Conservation (phyloP, 2,329 filamentous ascomycete genomes). For the Fusarium hostae region DNA sequence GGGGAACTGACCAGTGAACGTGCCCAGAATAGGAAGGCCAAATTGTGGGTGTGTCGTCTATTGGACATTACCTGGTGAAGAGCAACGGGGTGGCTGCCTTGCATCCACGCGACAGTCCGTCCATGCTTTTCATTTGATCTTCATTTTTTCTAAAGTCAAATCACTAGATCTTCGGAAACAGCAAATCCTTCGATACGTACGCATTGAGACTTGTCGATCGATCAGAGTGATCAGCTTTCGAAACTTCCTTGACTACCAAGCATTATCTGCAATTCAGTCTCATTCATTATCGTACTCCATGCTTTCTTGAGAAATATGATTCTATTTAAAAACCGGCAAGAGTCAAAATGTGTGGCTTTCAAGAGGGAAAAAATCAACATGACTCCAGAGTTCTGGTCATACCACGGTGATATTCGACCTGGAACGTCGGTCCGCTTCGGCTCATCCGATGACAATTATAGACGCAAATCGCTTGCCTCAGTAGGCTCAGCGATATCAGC, state of each 20-base stretch:
- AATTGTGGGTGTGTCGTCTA: background rate
- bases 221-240: background rate
- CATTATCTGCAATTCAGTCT: background rate
- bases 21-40: constrained; percentile 19
- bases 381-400: background rate
- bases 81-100: constrained; percentile 12
- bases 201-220: background rate
- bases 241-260: background rate
- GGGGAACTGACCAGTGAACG: constrained; percentile 23
- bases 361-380: background rate
- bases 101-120: constrained; percentile 18
- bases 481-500: background rate
- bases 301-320: background rate
- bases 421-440: constrained; percentile 28
- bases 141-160: background rate
- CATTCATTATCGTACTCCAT: background rate
- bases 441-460: constrained; percentile 19
- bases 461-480: background rate
- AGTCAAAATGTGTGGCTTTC: background rate
- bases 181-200: background rate
- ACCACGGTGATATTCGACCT: background rate
- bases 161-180: constrained; percentile 3
- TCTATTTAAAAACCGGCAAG: background rate
- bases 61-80: background rate
- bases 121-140: constrained; percentile 15